phyloP scores from a whole-genome alignment of 2,329 filamentous ascomycete species.

The Trichoderma sp. region DNA sequence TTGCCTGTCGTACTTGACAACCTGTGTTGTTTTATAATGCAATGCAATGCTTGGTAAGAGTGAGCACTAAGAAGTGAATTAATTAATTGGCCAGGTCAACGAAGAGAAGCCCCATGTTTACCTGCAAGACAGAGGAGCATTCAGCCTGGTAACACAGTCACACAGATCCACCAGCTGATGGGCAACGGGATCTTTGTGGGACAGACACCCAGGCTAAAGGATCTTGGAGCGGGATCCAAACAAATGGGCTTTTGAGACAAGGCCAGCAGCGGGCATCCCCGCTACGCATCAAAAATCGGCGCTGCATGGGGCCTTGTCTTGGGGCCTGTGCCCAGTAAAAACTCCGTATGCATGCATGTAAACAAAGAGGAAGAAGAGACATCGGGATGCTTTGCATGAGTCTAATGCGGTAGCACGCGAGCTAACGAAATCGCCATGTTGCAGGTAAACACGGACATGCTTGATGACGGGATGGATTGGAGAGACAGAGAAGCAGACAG shows the following conservation, averaged over 20 bases:
- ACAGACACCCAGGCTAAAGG: not conserved
- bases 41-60: not conserved
- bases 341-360: not conserved
- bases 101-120: slow-evolving; percentile 11
- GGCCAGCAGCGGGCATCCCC: not conserved
- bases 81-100: not conserved
- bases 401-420: not conserved
- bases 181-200: slow-evolving; percentile 9
- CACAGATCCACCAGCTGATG: slow-evolving; percentile 7
- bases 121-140: not conserved
- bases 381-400: slow-evolving; percentile 16
- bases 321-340: slow-evolving; percentile 2
- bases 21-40: not conserved
- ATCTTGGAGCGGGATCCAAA: not conserved
- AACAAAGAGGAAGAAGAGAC: not conserved
- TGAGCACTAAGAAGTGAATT: not conserved
- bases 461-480: not conserved
- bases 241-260: not conserved
- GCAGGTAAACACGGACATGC: not conserved
- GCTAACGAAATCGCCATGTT: not conserved
- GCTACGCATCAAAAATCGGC: not conserved
- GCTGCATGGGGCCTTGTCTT: not conserved
- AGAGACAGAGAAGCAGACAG: not conserved
- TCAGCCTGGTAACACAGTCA: not conserved
- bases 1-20: not conserved